phyloP scores from a whole-genome alignment of 2,329 filamentous ascomycete species.

The Apiospora kogelbergensis region DNA sequence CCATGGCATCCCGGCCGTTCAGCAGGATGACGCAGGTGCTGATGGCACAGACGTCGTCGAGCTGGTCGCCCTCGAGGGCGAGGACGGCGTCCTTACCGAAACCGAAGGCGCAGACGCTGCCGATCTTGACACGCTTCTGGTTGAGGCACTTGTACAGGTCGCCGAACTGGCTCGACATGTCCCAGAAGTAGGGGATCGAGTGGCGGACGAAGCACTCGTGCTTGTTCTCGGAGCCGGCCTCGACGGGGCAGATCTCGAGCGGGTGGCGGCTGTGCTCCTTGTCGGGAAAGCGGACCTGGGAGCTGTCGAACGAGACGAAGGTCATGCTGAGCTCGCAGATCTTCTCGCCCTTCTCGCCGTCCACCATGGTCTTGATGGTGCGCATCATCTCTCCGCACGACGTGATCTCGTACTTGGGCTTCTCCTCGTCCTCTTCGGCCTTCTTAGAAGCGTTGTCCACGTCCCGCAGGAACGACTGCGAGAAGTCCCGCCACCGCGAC shows the following conservation, averaged over 20 bases:
- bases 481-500: constrained; percentile 29
- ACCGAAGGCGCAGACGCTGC: constrained; percentile 28
- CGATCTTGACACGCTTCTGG: constrained; percentile 34
- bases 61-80: constrained; percentile 29
- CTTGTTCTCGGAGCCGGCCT: constrained; percentile 23
- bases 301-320: constrained; percentile 33
- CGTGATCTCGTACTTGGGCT: constrained; percentile 26
- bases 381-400: constrained; percentile 37
- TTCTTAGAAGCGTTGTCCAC: constrained; percentile 21
- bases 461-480: constrained; percentile 29
- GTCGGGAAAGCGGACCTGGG: constrained; percentile 29
- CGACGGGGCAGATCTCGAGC: constrained; percentile 32
- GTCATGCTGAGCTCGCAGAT: constrained; percentile 36
- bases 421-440: constrained; percentile 15
- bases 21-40: constrained; percentile 32
- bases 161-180: constrained; percentile 31
- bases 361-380: constrained; percentile 33
- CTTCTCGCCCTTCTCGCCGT: constrained; percentile 22
- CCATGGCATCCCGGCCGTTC: constrained; percentile 35
- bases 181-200: constrained; percentile 36
- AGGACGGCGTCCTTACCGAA: constrained; percentile 33
- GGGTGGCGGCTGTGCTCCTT: constrained; percentile 30
- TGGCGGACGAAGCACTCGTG: constrained; percentile 34
- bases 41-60: constrained; percentile 31
- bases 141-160: constrained; percentile 35